Conservation (phyloP, 176 grass and related monocot species). For the bread wheat (Triticum aestivum) region DNA sequence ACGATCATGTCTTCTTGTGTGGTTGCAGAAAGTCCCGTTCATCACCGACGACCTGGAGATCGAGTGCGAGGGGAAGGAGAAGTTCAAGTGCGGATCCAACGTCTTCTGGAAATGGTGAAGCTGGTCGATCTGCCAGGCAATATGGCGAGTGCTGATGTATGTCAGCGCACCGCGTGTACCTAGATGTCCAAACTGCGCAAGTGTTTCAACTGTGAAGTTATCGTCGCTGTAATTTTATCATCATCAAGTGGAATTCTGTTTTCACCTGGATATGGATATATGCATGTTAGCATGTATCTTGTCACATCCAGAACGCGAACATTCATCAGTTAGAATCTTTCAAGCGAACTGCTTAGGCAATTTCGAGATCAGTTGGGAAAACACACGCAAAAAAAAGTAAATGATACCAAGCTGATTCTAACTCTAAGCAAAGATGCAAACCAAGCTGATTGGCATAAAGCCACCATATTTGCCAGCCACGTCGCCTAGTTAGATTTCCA, state of each 20-base stretch:
- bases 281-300: neutral
- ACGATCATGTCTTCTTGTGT: neutral
- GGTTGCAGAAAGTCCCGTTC: slow-evolving; percentile 87
- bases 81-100: slow-evolving; percentile 99
- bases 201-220: slow-evolving; percentile 3
- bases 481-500: neutral
- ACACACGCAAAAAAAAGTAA: no score
- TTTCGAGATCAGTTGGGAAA: no score
- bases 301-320: neutral
- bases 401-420: neutral
- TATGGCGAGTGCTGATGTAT: neutral
- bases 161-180: neutral
- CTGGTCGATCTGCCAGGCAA: neutral
- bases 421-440: neutral
- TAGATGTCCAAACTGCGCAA: slow-evolving; percentile 25
- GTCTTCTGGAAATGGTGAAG: slow-evolving; percentile 97
- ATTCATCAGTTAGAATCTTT: no score
- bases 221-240: slow-evolving; percentile 17
- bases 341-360: no score
- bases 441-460: no score
- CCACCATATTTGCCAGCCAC: no score
- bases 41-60: slow-evolving; percentile 84
- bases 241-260: neutral
- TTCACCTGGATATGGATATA: neutral
- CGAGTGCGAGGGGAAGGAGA: slow-evolving; percentile 97